Conservation (phyloP, 768 basidiomycete genomes). For the Trametes cingulata region DNA sequence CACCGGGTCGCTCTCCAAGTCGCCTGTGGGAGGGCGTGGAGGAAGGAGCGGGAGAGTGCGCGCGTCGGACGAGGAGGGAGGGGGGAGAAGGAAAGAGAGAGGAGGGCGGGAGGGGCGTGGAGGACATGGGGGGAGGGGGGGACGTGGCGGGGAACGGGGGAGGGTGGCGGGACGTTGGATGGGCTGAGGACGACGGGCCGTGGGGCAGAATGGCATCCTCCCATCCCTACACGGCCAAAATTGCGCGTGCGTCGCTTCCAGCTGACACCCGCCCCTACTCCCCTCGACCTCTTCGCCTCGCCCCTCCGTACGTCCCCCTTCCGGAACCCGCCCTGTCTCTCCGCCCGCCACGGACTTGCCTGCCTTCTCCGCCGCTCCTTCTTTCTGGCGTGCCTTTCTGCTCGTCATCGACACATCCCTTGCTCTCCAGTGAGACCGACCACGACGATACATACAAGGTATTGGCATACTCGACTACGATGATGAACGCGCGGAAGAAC, state of each 20-base stretch:
- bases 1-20: background rate
- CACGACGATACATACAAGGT: background rate
- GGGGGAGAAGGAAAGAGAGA: background rate
- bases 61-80: background rate
- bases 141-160: constrained; percentile 11
- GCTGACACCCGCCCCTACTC: background rate
- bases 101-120: background rate
- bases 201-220: background rate
- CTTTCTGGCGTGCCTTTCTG: too few relatives aligned
- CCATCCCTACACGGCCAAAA: background rate
- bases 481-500: too few relatives aligned
- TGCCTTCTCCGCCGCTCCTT: too few relatives aligned
- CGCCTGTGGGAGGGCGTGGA: background rate
- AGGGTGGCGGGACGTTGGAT: background rate
- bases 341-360: background rate
- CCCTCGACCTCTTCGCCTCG: background rate
- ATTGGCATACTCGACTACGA: too few relatives aligned
- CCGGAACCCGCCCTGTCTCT: background rate
- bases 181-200: background rate
- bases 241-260: background rate
- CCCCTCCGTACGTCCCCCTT: background rate
- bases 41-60: background rate
- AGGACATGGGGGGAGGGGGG: background rate
- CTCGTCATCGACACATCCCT: background rate
- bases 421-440: background rate